Percentiles rank a stretch among this genome's conserved stretches.
These are phyloP conservation scores for Alternaria postmessia DNA, from an alignment of 2,329 filamentous ascomycete genomes.

Conservation along the genomic window DNA sequence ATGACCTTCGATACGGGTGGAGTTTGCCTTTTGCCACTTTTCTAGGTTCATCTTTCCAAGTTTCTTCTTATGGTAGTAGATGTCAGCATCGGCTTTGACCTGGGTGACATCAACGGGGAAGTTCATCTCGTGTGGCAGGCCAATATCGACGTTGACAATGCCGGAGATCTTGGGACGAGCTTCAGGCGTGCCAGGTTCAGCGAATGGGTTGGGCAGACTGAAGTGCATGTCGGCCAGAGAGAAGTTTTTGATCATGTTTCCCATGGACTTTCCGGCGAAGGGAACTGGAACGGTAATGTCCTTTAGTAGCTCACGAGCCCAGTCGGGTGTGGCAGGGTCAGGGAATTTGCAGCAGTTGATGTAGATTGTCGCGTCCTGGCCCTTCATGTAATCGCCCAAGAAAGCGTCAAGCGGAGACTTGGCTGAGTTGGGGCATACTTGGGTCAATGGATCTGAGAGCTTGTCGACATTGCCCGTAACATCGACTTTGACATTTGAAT, in stretches of 20 bases:
- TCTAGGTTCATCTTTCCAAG: slow-evolving; percentile 81
- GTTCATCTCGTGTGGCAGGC: slow-evolving; percentile 84
- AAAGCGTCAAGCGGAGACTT: slow-evolving; percentile 86
- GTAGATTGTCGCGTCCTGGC: slow-evolving; percentile 79
- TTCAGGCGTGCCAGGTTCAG: slow-evolving; percentile 76
- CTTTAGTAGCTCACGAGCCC: slow-evolving; percentile 81
- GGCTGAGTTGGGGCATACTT: slow-evolving; percentile 76
- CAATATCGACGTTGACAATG: slow-evolving; percentile 79
- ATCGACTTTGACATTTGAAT: slow-evolving; percentile 71
- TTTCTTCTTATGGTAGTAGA: slow-evolving; percentile 79
- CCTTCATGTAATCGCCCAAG: slow-evolving; percentile 81
- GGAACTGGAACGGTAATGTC: slow-evolving; percentile 85
- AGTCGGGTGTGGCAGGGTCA: slow-evolving; percentile 74
- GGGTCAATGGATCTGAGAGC: slow-evolving; percentile 76
- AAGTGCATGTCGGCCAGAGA: slow-evolving; percentile 87
- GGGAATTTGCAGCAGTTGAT: slow-evolving; percentile 79
- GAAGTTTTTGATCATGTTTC: slow-evolving; percentile 86
- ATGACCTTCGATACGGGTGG: slow-evolving; percentile 70
- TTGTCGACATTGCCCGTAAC: slow-evolving; percentile 76
- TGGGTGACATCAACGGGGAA: slow-evolving; percentile 80
- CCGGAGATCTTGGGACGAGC: slow-evolving; percentile 83
- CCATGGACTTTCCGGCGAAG: slow-evolving; percentile 82
- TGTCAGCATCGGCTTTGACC: slow-evolving; percentile 79
- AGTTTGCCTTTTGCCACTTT: slow-evolving; percentile 86
- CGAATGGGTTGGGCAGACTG: slow-evolving; percentile 79